Evolutionary conservation across 495 filamentous ascomycete species (phyloP).

Genomic region (Hypoxylon fuscum): DNA sequence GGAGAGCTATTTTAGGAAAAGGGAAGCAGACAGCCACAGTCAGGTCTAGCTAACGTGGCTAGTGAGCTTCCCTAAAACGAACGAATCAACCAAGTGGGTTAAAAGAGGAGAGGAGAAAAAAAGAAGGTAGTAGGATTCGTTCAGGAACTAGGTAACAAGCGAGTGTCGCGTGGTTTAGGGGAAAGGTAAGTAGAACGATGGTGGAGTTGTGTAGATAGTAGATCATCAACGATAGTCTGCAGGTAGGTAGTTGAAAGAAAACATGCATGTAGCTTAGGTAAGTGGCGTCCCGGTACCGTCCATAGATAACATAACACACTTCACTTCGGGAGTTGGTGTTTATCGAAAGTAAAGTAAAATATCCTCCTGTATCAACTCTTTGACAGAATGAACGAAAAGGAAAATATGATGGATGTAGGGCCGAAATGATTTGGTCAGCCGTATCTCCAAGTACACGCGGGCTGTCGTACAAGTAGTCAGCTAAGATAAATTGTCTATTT

Average conservation of each 20-base stretch:
- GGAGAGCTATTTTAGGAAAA: slow-evolving; percentile 28
- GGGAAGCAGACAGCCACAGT: slow-evolving; percentile 34
- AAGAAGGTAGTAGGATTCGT: background rate
- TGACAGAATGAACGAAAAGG: background rate
- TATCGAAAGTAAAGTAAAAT: background rate
- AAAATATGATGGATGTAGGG: slow-evolving; percentile 14
- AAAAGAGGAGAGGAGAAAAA: slow-evolving; percentile 10
- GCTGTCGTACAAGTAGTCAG: slow-evolving; percentile 20
- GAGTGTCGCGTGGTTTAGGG: slow-evolving; percentile 26
- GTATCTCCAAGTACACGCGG: slow-evolving; percentile 13
- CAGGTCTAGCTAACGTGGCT: slow-evolving; percentile 29
- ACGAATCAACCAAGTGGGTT: slow-evolving; percentile 28
- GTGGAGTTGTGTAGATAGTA: slow-evolving; percentile 24
- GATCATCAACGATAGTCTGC: slow-evolving; percentile 26
- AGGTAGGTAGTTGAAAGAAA: background rate
- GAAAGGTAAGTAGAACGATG: slow-evolving; percentile 21
- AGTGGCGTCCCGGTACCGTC: slow-evolving; percentile 3
- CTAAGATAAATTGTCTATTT: slow-evolving; percentile 1
- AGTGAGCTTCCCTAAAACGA: slow-evolving; percentile 37
- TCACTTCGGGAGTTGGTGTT: too few species aligned
- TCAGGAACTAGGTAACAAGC: slow-evolving; percentile 5
- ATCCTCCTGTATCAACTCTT: slow-evolving; percentile 9
- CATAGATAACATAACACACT: too few species aligned
- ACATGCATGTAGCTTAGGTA: slow-evolving; percentile 12
- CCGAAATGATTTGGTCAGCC: slow-evolving; percentile 27